Conservation (phyloP, 164 flowering plant species). For the Annona cherimola region DNA sequence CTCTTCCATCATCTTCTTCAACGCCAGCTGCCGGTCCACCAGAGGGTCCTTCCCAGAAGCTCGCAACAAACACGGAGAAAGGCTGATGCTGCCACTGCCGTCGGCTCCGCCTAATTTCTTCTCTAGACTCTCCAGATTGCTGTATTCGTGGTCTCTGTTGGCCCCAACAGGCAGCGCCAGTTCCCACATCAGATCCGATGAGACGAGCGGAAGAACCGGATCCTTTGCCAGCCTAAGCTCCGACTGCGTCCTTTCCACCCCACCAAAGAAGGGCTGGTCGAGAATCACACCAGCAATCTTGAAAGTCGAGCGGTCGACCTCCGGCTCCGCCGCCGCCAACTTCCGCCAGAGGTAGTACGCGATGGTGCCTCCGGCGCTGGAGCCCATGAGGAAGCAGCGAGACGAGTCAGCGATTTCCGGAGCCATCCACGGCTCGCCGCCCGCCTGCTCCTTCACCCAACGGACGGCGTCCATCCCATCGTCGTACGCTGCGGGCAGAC, state of each 20-base stretch:
- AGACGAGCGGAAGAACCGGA: constrained; percentile 2
- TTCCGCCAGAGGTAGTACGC: background rate
- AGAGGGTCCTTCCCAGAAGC: constrained; percentile 15
- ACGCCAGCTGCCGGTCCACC: constrained; percentile 34
- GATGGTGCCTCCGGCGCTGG: constrained; percentile 11
- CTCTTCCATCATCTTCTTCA: constrained; percentile 25
- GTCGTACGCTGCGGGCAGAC: constrained; percentile 51
- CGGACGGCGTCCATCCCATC: constrained; percentile 37
- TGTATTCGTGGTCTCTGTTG: constrained; percentile 17
- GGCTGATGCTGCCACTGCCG: constrained; percentile 27
- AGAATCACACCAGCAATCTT: constrained; percentile 12
- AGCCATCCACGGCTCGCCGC: constrained; percentile 29
- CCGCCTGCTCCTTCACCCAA: constrained; percentile 25
- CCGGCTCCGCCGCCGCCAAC: background rate
- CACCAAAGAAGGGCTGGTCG: constrained; percentile 7
- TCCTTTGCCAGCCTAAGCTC: constrained; percentile 5
- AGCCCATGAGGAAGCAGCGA: constrained; percentile 7
- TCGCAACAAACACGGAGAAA: constrained; percentile 32
- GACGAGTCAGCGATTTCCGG: constrained; percentile 4
- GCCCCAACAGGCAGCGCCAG: constrained; percentile 7
- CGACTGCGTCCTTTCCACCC: constrained; percentile 3
- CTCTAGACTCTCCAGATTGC: constrained; percentile 5
- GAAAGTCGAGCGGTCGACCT: no score
- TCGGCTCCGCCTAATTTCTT: background rate
- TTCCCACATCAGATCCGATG: constrained; percentile 10